Evolutionary conservation across 2,329 filamentous ascomycete species (phyloP), one percentile per base, ranked within the genome.

Genomic region (Anthostomella pinea): DNA sequence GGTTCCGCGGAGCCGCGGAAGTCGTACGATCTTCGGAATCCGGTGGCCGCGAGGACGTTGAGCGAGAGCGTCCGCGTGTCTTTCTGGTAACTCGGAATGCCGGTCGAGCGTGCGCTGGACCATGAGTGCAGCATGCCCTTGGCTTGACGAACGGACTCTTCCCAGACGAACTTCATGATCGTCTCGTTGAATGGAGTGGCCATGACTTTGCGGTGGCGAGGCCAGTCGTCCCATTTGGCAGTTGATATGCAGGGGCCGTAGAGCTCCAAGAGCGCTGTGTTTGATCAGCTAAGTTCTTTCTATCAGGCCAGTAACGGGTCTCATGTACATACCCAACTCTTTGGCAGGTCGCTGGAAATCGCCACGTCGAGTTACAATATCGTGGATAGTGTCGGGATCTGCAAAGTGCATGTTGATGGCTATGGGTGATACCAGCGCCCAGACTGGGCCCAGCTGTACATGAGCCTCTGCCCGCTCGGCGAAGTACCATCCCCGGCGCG

Each of bases 171-270:
- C 5, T 41, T 39, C 46, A 53, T 59, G 8, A 51, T 49, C 5
- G 33, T 42, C 39, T 59, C 54, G 26, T 57, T 60, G 33, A 59
- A 58, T 0, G 54, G 54, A 3, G 52, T 32, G 0, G 54, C 56
- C 6, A 56, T 26, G 0, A 48, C 39, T 27, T 53, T 58, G 1
- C 56, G 51, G 17, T 60, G 58, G 5, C 54, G 54, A 20, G 51
- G 39, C 56, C 56, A 58, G n/a, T 57, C 52, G 4, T 54, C 46
- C 48, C 42, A 53, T 7, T 39, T 35, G 4, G 46, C 56, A 0
- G 54, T 60, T 1, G 48, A 57, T n/a, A 60, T 44, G 28, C 43
- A 55, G 1, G 56, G 57, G 0, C 56, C 57, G 19, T 55, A 60
- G 1, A 60, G 29, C 22, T 52, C 52, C 10, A 58, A 33, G 6